Base-by-base conservation (phyloP, 805 yeast genomes). In the Wickerhamiella azymoides region DNA sequence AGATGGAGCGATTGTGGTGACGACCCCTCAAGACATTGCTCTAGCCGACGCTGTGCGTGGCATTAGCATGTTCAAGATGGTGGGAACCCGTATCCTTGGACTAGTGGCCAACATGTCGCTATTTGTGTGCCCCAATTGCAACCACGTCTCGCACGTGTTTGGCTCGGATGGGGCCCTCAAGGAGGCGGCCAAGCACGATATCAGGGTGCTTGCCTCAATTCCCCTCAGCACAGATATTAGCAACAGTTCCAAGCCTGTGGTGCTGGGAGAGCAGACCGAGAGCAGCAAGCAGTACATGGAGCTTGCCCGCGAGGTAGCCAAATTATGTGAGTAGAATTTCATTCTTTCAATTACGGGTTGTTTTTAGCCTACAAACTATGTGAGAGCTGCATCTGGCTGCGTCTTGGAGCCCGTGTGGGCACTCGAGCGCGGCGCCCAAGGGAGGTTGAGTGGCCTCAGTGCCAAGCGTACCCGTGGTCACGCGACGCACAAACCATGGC, bases 11-110 rank as follows among this genome's bases (percentile, higher is more conserved):
- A 72, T 84, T 1, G 74, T 84, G 33, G 94, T 84, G 1, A 76
- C 86, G 0, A 84, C 94, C 0, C 89, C 93, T 0, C 94, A 84
- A 59, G 94, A 84, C 52, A 73, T 84, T 36, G 94, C 94, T 0
- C 61, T 84, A 21, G 69, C 79, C 5, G 94, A 84, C 58, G 93
- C 84, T 0, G 73, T 77, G 17, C 78, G 84, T 52, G 94, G 94
- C 0, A 74, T 84, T 10, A 68, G 81, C 10, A 79, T 84, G 89
- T 84, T 80, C 59, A 62, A 74, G 5, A 80, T 80, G 52, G 81
- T 83, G 36, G 62, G 73, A 16, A 74, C 81, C 10, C 93, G 92
- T 0, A 71, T 84, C 0, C 53, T 80, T 25, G 94, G 94, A 0
- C 57, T 84, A 50, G 84, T 84, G 0, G 84, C 84, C 55, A 84